Percentiles rank a stretch among this genome's conserved stretches.
Evolutionary conservation across 2,329 filamentous ascomycete species (phyloP).

Genomic region (Aureobasidium subglaciale): DNA sequence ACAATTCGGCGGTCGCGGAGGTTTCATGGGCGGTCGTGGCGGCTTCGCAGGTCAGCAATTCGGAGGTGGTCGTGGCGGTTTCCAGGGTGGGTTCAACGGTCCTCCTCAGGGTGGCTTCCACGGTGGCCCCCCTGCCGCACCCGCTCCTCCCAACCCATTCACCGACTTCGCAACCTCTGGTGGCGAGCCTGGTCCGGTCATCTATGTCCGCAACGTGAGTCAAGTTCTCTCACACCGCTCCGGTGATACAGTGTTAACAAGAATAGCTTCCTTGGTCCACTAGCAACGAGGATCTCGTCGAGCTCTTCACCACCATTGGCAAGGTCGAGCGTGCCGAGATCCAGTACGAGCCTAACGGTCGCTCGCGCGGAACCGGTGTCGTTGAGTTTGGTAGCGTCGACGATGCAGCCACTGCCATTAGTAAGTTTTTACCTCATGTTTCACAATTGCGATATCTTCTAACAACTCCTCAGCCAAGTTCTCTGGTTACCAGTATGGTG

Average conservation of each 20-base stretch:
- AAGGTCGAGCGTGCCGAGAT: slow-evolving; percentile 99
- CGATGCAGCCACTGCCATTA: slow-evolving; percentile 85
- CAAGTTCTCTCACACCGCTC: too few species aligned
- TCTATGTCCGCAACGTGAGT: slow-evolving; percentile 96
- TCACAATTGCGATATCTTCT: background rate
- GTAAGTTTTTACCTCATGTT: slow-evolving; percentile 35
- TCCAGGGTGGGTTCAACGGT: slow-evolving; percentile 29
- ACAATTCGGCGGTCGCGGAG: slow-evolving; percentile 35
- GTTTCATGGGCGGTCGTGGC: slow-evolving; percentile 49
- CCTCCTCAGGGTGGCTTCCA: slow-evolving; percentile 38
- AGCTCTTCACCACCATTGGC: slow-evolving; percentile 95
- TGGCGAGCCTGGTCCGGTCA: slow-evolving; percentile 72
- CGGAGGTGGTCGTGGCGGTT: slow-evolving; percentile 31
- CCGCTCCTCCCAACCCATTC: slow-evolving; percentile 74
- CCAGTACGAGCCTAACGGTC: slow-evolving; percentile 93
- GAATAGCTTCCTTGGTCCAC: slow-evolving; percentile 99
- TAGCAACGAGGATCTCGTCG: slow-evolving; percentile 93
- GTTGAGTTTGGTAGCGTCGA: slow-evolving; percentile 80
- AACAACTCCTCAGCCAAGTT: slow-evolving; percentile 62
- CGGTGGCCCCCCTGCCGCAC: slow-evolving; percentile 40
- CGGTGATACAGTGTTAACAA: too few species aligned
- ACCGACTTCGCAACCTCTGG: slow-evolving; percentile 86
- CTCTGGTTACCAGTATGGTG: slow-evolving; percentile 94
- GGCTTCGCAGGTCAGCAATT: slow-evolving; percentile 47
- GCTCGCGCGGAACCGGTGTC: slow-evolving; percentile 92